Evolutionary conservation across 305 asterid genomes (phyloP).

Genomic region (Ruellia speciosa): DNA sequence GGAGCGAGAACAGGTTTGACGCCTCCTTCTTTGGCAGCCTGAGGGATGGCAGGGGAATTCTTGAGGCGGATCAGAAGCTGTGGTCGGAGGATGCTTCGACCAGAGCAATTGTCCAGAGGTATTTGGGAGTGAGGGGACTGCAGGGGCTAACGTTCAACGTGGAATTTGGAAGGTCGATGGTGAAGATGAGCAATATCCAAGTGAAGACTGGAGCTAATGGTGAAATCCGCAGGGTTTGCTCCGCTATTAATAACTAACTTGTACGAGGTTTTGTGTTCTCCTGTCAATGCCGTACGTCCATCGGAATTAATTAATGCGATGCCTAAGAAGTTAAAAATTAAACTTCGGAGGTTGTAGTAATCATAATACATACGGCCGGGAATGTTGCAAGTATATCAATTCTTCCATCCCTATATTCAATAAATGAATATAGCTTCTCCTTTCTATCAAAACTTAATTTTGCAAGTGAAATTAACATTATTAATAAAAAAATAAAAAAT

Average conservation of each 20-base stretch:
- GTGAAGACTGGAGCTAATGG: constrained; percentile 37
- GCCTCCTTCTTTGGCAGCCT: constrained; percentile 33
- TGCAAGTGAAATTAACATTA: no score
- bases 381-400: no score
- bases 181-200: constrained; percentile 47
- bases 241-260: constrained; percentile 30
- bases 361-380: no score
- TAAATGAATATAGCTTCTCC: no score
- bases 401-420: no score
- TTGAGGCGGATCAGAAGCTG: constrained; percentile 46
- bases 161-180: constrained; percentile 49
- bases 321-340: no score
- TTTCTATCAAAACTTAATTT: no score
- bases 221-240: constrained; percentile 47
- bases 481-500: no score
- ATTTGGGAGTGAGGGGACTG: constrained; percentile 40
- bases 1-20: constrained; percentile 40
- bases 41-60: constrained; percentile 41
- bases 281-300: no score
- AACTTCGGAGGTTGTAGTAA: no score
- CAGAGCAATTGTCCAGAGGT: constrained; percentile 33
- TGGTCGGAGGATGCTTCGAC: constrained; percentile 37
- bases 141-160: constrained; percentile 34
- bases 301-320: no score
- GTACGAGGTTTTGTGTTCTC: no score